phyloP scores from a whole-genome alignment of 1,284 basidiomycete genomes.

The Phaffia rhodozyma region DNA sequence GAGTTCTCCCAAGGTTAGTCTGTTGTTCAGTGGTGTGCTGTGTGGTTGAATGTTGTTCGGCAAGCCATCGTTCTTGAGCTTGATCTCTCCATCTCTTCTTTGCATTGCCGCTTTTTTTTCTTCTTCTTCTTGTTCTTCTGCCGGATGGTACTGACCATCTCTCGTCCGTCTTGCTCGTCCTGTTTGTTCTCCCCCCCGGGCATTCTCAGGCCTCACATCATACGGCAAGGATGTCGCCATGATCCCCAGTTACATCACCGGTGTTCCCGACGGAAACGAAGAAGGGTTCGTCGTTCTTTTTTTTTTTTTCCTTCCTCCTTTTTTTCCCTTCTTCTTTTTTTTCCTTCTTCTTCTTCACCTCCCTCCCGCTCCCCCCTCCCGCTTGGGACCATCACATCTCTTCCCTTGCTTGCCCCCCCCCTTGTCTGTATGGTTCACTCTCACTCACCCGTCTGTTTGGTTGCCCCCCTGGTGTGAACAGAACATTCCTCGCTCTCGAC shows the following conservation, averaged over 20 bases:
- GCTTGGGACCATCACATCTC: conserved; percentile 1
- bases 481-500: conserved; percentile 86
- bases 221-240: conserved; percentile 77
- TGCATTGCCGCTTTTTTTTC: background rate
- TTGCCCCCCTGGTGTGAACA: conserved; percentile 35
- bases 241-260: conserved; percentile 84
- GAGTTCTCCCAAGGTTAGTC: conserved; percentile 56
- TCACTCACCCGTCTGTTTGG: conserved; percentile 9
- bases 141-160: no score
- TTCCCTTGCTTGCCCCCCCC: background rate
- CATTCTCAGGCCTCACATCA: conserved; percentile 37
- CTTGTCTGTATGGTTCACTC: background rate
- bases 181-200: no score
- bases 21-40: conserved; percentile 9
- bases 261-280: conserved; percentile 80
- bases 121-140: background rate
- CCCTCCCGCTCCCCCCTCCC: background rate
- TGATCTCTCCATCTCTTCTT: background rate
- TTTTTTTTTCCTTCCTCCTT: conserved; percentile 12
- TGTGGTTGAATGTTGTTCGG: no score
- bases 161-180: no score
- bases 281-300: conserved; percentile 53
- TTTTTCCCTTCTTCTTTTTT: conserved; percentile 5
- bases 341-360: conserved; percentile 6
- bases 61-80: no score